phyloP scores from a whole-genome alignment of 2,329 filamentous ascomycete genomes.

The Ascosphaera aggregata region DNA sequence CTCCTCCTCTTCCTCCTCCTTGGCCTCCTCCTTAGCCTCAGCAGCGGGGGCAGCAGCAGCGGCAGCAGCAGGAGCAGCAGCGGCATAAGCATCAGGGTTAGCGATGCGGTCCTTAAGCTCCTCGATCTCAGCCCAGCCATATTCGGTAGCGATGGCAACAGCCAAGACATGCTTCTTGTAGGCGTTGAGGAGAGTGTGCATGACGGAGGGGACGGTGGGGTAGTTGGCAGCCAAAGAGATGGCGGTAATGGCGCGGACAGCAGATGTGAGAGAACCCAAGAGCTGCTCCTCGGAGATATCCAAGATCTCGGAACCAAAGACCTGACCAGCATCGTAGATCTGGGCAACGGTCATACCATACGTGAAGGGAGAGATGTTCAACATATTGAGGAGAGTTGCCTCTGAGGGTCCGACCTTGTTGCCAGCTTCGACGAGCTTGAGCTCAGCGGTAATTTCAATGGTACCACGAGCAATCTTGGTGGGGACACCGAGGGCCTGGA shows the following conservation, averaged over 20 bases:
- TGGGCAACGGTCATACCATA: constrained; percentile 94
- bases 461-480: constrained; percentile 99
- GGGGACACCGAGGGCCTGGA: constrained; percentile 99
- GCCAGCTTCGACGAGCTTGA: constrained; percentile 90
- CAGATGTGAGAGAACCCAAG: constrained; percentile 55
- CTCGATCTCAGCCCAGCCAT: constrained; percentile 86
- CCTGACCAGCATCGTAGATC: constrained; percentile 96
- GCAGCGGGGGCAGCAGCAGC: constrained; percentile 28
- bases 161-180: constrained; percentile 88
- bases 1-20: constrained; percentile 39
- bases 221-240: constrained; percentile 85
- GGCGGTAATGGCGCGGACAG: constrained; percentile 67
- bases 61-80: constrained; percentile 49
- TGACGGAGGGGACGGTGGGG: constrained; percentile 87
- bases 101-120: constrained; percentile 98
- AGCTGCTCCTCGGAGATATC: constrained; percentile 93
- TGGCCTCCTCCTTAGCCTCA: constrained; percentile 26
- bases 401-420: constrained; percentile 96
- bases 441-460: constrained; percentile 96
- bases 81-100: constrained; percentile 92
- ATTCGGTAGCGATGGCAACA: constrained; percentile 73
- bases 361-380: constrained; percentile 99
- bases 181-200: constrained; percentile 87
- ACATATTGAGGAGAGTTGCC: constrained; percentile 96
- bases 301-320: constrained; percentile 63